phyloP scores from a whole-genome alignment of 2,329 filamentous ascomycete species.

The Domatiomyces globalis region DNA sequence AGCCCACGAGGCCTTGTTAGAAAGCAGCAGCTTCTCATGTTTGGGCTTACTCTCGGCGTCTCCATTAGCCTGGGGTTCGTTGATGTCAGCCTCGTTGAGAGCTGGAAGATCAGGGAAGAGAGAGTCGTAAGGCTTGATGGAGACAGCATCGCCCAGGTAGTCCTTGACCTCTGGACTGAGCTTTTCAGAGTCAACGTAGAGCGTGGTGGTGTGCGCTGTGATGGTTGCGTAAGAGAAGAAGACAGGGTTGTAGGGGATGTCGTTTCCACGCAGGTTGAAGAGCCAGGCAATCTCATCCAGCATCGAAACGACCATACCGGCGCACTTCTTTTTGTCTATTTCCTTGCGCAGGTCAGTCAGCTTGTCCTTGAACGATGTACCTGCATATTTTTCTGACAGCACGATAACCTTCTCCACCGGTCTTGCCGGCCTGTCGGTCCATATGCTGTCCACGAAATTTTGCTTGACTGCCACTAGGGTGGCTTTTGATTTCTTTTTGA shows the following conservation, averaged over 20 bases:
- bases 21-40: constrained; percentile 62
- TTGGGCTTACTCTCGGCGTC: constrained; percentile 22
- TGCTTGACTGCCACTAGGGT: constrained; percentile 60
- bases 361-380: constrained; percentile 71
- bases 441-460: constrained; percentile 86
- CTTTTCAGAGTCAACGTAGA: constrained; percentile 76
- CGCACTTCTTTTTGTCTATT: constrained; percentile 73
- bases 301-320: constrained; percentile 67
- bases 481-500: constrained; percentile 71
- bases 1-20: constrained; percentile 86
- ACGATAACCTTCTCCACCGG: constrained; percentile 64
- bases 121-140: constrained; percentile 64
- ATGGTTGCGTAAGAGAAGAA: constrained; percentile 94
- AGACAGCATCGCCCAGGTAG: constrained; percentile 57
- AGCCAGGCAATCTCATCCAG: constrained; percentile 96
- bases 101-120: constrained; percentile 67
- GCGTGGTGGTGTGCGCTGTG: constrained; percentile 57
- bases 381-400: constrained; percentile 58
- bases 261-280: constrained; percentile 89
- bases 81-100: constrained; percentile 38
- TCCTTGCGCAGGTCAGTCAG: constrained; percentile 79
- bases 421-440: constrained; percentile 58
- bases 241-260: constrained; percentile 95
- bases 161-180: constrained; percentile 52
- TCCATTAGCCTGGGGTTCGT: constrained; percentile 23